Percentiles rank a stretch among this genome's conserved stretches.
These are phyloP conservation scores for Moricandia arvensis DNA, from an alignment of 345 rosid species.

Conservation along the genomic window DNA sequence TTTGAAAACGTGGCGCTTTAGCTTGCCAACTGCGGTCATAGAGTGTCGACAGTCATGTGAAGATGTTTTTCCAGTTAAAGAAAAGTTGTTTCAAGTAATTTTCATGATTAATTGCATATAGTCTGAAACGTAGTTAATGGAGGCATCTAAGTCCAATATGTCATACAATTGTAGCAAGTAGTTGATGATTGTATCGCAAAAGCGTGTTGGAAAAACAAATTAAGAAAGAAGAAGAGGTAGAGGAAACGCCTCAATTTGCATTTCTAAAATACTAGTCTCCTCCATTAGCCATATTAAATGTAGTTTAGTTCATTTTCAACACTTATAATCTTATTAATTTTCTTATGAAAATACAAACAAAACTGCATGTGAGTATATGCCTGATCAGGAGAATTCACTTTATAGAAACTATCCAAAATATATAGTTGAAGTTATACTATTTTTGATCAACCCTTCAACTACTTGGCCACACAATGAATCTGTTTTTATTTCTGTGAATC, in stretches of 20 bases:
- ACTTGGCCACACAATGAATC: background rate
- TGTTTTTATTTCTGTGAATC: constrained; percentile 7
- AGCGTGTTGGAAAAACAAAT: background rate
- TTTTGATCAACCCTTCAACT: background rate
- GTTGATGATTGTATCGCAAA: constrained; percentile 4
- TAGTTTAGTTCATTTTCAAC: background rate
- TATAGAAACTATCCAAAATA: background rate
- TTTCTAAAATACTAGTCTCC: constrained; percentile 7
- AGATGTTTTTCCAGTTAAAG: constrained; percentile 4
- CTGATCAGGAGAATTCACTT: background rate
- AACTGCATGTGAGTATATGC: background rate
- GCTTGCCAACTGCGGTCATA: background rate
- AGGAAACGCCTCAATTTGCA: constrained; percentile 6
- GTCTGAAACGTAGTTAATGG: constrained; percentile 9
- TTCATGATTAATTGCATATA: constrained; percentile 7
- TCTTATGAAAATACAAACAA: background rate
- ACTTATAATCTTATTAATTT: background rate
- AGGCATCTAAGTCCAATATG: constrained; percentile 2
- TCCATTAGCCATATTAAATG: constrained; percentile 10
- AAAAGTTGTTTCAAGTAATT: constrained; percentile 9
- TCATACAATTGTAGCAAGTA: background rate
- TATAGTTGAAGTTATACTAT: background rate
- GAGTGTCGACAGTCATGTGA: constrained; percentile 15
- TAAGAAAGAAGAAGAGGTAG: background rate
- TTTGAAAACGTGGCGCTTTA: background rate